phyloP scores from a whole-genome alignment of 345 rosid genomes.

The Linum lewisii region DNA sequence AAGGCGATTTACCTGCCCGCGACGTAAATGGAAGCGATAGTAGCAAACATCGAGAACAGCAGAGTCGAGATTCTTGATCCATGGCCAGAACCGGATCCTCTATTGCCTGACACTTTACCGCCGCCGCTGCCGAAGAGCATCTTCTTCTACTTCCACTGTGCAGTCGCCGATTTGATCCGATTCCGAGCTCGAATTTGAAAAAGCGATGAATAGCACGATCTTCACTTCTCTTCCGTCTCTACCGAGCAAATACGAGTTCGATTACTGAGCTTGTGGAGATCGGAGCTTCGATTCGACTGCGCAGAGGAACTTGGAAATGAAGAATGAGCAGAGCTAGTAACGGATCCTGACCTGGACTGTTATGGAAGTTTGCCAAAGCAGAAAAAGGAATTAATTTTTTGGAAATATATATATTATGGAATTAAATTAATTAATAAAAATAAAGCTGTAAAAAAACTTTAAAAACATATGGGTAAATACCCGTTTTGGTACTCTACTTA shows the following conservation, averaged over 20 bases:
- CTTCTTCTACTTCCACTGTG: background rate
- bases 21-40: constrained; percentile 22
- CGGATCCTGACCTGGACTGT: no score
- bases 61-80: constrained; percentile 48
- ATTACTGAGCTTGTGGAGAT: no score
- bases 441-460: no score
- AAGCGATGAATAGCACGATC: background rate
- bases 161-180: background rate
- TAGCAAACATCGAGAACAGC: constrained; percentile 37
- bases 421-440: no score
- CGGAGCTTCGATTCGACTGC: no score
- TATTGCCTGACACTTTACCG: constrained; percentile 39
- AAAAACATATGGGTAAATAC: no score
- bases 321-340: no score
- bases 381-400: no score
- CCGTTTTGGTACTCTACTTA: no score
- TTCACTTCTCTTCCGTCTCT: background rate
- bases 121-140: background rate
- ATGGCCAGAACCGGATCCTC: constrained; percentile 23
- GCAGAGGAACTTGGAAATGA: no score
- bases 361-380: no score
- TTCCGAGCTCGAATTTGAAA: background rate
- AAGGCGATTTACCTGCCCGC: constrained; percentile 16
- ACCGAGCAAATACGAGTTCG: background rate
- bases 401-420: no score